Percentiles rank a stretch among this genome's conserved stretches.
Conservation (phyloP, 192 early-diverging fungal genomes). For the Bifiguratus adelaidae region DNA sequence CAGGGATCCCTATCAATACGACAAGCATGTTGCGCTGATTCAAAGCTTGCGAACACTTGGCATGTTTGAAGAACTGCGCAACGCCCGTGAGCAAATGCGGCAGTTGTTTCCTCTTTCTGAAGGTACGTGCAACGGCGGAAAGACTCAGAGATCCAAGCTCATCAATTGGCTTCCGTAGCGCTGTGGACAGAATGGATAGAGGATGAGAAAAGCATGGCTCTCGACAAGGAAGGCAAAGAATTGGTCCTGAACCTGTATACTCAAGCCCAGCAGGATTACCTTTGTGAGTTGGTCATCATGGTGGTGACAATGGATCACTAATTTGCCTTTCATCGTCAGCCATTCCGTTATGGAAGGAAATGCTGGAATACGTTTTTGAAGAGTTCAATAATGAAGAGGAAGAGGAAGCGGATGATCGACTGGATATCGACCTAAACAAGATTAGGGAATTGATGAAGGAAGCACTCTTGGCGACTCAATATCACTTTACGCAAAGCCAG, state of each 20-base stretch:
- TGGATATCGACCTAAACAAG: constrained; percentile 23
- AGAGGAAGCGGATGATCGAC: constrained; percentile 9
- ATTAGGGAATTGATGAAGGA: constrained; percentile 28
- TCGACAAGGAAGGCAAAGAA: constrained; percentile 30
- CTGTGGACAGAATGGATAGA: constrained; percentile 70
- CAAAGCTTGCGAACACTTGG: constrained; percentile 18
- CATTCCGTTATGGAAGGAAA: constrained; percentile 55
- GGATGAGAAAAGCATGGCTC: constrained; percentile 40
- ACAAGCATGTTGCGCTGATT: constrained; percentile 37
- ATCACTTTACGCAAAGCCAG: constrained; percentile 53
- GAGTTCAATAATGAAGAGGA: constrained; percentile 23
- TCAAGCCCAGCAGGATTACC: constrained; percentile 49
- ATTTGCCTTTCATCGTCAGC: constrained; percentile 24
- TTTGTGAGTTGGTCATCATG: constrained; percentile 38
- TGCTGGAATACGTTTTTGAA: constrained; percentile 38
- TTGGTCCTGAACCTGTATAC: constrained; percentile 38
- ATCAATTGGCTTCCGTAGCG: constrained; percentile 19
- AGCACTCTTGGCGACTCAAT: constrained; percentile 31
- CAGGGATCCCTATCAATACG: constrained; percentile 32
- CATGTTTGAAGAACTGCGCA: constrained; percentile 33
- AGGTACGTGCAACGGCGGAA: constrained; percentile 21
- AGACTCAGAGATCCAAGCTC: neutral
- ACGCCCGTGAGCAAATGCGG: constrained; percentile 45
- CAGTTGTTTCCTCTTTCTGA: constrained; percentile 47
- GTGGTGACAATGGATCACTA: neutral